Conservation (phyloP, 2,329 filamentous ascomycete genomes). For the Proliferodiscus dingleyae region DNA sequence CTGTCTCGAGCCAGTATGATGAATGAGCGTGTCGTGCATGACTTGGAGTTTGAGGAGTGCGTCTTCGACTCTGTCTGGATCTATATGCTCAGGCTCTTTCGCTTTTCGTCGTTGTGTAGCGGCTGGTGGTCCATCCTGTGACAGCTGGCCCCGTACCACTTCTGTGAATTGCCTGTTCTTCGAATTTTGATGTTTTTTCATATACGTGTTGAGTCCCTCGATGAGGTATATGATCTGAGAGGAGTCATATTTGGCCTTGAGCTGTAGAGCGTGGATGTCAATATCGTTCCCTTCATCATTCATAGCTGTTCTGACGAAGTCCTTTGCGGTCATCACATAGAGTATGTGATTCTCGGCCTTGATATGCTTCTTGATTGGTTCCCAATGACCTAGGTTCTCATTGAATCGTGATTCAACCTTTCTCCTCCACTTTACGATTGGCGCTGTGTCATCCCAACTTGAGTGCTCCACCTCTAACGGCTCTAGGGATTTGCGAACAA, state of each 20-base stretch:
- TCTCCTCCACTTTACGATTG: conserved; percentile 49
- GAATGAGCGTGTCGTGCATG: conserved; percentile 59
- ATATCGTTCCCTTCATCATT: conserved; percentile 45
- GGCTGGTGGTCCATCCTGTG: conserved; percentile 31
- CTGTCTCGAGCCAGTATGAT: conserved; percentile 56
- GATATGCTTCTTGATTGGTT: conserved; percentile 40
- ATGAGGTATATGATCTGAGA: conserved; percentile 64
- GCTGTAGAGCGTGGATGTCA: conserved; percentile 51
- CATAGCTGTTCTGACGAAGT: conserved; percentile 59
- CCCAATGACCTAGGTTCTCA: conserved; percentile 42
- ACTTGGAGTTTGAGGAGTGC: conserved; percentile 67
- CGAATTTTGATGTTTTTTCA: conserved; percentile 62
- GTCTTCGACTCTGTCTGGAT: conserved; percentile 66
- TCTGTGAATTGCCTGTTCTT: conserved; percentile 65
- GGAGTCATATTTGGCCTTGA: conserved; percentile 49
- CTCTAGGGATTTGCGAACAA: conserved; percentile 46
- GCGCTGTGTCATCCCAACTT: conserved; percentile 42
- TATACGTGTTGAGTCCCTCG: conserved; percentile 62
- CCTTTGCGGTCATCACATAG: conserved; percentile 55
- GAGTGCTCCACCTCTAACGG: conserved; percentile 45
- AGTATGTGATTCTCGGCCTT: conserved; percentile 46
- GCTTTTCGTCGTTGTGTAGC: conserved; percentile 33
- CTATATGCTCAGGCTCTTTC: conserved; percentile 47
- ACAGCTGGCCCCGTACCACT: conserved; percentile 50
- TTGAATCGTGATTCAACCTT: conserved; percentile 46